Base-by-base conservation (phyloP, 1,284 basidiomycete genomes). In the Lignosus rhinocerotis region DNA sequence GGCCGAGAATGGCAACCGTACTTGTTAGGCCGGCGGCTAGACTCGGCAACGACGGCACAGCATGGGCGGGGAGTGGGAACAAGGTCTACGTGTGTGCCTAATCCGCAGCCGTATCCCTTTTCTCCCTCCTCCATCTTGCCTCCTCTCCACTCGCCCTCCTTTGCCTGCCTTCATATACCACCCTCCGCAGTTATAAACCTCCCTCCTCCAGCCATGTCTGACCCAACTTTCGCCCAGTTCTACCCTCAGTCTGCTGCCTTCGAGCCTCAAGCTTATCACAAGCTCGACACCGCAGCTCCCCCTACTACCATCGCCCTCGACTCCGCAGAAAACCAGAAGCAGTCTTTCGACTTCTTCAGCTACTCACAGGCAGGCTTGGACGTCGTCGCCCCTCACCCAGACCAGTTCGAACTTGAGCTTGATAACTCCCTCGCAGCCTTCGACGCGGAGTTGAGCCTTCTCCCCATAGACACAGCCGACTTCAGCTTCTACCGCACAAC, bases 371-470 rank as follows among this genome's bases (percentile, higher is more conserved):
- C 82, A 57, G 78, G 84, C 65, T 78, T 81, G 64, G 86, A 88
- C 76, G 78, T 89, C 72, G 77, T 84, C 66, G 85, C 86, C 48
- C 88, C 88, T 51, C 83, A 87, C 70, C 87, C 88, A 61, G 89
- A 92, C 79, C 80, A 85, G 62, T 92, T 92, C 76, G 90, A 92
- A 69, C 81, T 83, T 53, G 90, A 92, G 73, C 81, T 92, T 69
- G 90, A 92, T 75, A 64, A 64, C 58, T 82, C 80, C 72, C 82
- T 88, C 68, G 82, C 82, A 61, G 81, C 80, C 53, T 81, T 85
- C 72, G 83, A 87, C 76, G 77, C 81, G 60, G 80, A 87, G 69
- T 77, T 90, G 56, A 83, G 85, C 69, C 78, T 86, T 63, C 74
- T 86, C 63, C 82, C 81, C 61, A 76, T 86, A 60, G 83, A 88